These are phyloP conservation scores for Xylaria castorea DNA, from an alignment of 495 filamentous ascomycete genomes.

Conservation along the genomic window DNA sequence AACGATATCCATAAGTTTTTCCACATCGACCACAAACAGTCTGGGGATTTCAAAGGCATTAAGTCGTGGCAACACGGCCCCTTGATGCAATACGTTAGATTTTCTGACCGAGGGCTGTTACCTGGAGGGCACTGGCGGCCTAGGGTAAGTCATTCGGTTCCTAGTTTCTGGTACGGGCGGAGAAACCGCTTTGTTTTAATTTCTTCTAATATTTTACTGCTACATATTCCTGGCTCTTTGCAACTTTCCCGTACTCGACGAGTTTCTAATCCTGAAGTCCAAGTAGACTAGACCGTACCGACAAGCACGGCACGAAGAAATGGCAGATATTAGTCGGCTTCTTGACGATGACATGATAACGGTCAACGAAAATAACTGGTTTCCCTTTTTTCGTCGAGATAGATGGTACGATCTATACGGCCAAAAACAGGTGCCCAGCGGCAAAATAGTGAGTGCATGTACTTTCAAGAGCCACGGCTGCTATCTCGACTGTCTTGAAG, in stretches of 20 bases:
- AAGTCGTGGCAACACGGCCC: not conserved
- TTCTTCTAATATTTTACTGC: not conserved
- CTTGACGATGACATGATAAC: not conserved
- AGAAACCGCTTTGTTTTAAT: not conserved
- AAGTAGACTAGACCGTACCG: not conserved
- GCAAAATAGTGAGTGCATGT: not conserved
- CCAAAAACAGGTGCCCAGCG: not conserved
- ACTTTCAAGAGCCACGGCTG: not conserved
- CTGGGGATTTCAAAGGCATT: not conserved
- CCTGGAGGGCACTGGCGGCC: conserved; percentile 1
- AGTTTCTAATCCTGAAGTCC: not conserved
- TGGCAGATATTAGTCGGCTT: not conserved
- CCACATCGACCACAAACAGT: not conserved
- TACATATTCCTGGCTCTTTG: not conserved
- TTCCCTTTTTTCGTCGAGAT: conserved; percentile 1
- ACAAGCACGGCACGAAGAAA: not conserved
- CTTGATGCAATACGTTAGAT: conserved; percentile 7
- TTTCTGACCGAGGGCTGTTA: conserved; percentile 8
- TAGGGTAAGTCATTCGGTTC: not conserved
- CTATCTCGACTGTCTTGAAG: not conserved
- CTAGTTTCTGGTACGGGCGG: not conserved
- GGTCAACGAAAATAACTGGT: conserved; percentile 9
- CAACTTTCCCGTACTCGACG: not conserved
- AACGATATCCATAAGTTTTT: not conserved
- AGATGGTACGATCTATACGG: conserved; percentile 8